phyloP scores from a whole-genome alignment of 768 basidiomycete genomes.

The Mycena venus region DNA sequence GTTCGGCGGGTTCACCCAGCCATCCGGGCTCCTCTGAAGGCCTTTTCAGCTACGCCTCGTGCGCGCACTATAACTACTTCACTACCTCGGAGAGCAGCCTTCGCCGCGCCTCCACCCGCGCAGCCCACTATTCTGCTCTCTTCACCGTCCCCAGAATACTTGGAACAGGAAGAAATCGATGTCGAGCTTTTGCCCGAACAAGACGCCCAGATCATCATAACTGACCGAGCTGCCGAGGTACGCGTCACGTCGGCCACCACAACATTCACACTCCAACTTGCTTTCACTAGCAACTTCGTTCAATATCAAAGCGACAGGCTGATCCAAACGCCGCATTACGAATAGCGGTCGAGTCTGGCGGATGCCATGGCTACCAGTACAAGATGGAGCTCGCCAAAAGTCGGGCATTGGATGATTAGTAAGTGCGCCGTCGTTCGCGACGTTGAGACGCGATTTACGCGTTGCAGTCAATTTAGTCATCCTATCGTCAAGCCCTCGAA shows the following conservation, averaged over 20 bases:
- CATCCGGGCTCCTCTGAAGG: neutral
- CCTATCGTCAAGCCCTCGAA: slow-evolving; percentile 79
- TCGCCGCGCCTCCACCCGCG: slow-evolving; percentile 58
- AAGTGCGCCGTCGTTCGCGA: slow-evolving; percentile 46
- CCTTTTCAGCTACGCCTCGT: neutral
- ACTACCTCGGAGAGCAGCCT: slow-evolving; percentile 45
- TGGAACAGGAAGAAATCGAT: slow-evolving; percentile 75
- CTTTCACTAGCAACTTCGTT: slow-evolving; percentile 78
- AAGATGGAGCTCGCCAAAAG: slow-evolving; percentile 84
- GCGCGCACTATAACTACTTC: slow-evolving; percentile 38
- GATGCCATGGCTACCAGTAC: slow-evolving; percentile 98
- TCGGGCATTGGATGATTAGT: slow-evolving; percentile 87
- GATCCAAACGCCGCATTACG: slow-evolving; percentile 78
- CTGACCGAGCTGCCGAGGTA: slow-evolving; percentile 85
- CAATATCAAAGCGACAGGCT: slow-evolving; percentile 75
- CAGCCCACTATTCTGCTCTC: slow-evolving; percentile 63
- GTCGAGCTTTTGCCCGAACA: slow-evolving; percentile 68
- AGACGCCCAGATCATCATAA: slow-evolving; percentile 69
- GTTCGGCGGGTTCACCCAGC: slow-evolving; percentile 8
- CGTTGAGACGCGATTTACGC: slow-evolving; percentile 13
- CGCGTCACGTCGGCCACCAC: slow-evolving; percentile 26
- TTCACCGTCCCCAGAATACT: slow-evolving; percentile 64
- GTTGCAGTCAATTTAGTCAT: slow-evolving; percentile 76
- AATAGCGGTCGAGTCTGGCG: slow-evolving; percentile 91
- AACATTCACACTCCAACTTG: slow-evolving; percentile 15